Conservation (phyloP, 768 basidiomycete genomes). For the Cantharellus anzutake region DNA sequence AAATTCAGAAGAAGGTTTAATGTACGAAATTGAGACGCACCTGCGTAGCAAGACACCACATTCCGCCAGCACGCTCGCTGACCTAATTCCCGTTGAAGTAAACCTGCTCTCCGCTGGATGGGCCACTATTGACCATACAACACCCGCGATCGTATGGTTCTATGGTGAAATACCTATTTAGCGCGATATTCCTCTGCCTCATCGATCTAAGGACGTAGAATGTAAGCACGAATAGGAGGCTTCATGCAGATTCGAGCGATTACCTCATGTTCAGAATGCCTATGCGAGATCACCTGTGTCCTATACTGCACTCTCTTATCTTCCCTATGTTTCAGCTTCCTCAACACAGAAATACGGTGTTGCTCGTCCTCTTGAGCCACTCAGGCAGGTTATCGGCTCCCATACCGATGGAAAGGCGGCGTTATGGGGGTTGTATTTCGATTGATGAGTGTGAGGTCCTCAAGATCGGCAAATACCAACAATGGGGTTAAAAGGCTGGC, state of each 20-base stretch:
- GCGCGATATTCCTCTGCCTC: background rate
- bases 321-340: background rate
- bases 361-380: background rate
- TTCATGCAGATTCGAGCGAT: background rate
- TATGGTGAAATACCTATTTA: background rate
- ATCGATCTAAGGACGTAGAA: background rate
- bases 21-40: background rate
- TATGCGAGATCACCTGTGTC: background rate
- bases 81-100: conserved; percentile 84
- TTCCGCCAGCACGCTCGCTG: conserved; percentile 46
- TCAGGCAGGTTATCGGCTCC: background rate
- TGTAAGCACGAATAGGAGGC: background rate
- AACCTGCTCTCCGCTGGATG: conserved; percentile 11
- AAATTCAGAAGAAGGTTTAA: no score
- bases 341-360: background rate
- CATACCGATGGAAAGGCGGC: no score
- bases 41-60: conserved; percentile 75
- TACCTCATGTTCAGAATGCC: background rate
- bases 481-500: no score
- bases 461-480: no score
- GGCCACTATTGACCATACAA: background rate
- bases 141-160: background rate
- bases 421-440: no score
- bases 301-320: background rate
- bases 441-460: no score